Evolutionary conservation across 192 early-diverging fungal genomes (phyloP), one percentile per base, ranked within the genome.

Genomic region (Dimargaris verticillata): DNA sequence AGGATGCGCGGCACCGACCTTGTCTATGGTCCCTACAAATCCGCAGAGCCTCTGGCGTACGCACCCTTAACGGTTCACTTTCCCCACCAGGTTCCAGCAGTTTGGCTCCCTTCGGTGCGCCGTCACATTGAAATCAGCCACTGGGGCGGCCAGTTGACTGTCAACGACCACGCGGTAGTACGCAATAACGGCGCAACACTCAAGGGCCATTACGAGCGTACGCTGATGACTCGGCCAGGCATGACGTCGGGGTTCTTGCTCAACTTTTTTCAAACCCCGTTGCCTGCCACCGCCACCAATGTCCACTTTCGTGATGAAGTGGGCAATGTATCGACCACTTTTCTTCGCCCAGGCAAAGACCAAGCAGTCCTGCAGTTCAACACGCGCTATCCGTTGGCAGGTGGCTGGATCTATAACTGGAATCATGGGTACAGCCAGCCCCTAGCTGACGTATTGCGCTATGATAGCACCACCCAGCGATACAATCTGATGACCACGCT

Each of bases 361-460:
- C 61, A 67, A 24, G 72, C 83, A 18, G 64, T 86, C 15, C 70
- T 99, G 66, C 79, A 85, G 44, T 71, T 97, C n/a, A 71, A 69
- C 41, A 93, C 96, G 38, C 83, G 96, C 33, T 99, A 88, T 72
- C 96, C 94, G 43, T 46, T 99, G 2, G 87, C 86, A 70, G 96
- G 96, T 55, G 90, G 91, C n/a, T 97, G 95, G 94, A 87, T 85
- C 64, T 97, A 94, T 65, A 89, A 86, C 17, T 99, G 90, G 91
- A 85, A 85, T 67, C 85, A 91, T 65, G 93, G 91, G 5, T 99
- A 92, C 76, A 85, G 87, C 53, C 74, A 84, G 24, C 86, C 91
- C 14, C 62, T 90, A 25, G 59, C 63, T 45, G 63, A 71, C 22
- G 86, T 86, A 66, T 59, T 95, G 29, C 85, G 79, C 48, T 70